phyloP scores from a whole-genome alignment of 495 filamentous ascomycete species.

The Aspergillus wentii region DNA sequence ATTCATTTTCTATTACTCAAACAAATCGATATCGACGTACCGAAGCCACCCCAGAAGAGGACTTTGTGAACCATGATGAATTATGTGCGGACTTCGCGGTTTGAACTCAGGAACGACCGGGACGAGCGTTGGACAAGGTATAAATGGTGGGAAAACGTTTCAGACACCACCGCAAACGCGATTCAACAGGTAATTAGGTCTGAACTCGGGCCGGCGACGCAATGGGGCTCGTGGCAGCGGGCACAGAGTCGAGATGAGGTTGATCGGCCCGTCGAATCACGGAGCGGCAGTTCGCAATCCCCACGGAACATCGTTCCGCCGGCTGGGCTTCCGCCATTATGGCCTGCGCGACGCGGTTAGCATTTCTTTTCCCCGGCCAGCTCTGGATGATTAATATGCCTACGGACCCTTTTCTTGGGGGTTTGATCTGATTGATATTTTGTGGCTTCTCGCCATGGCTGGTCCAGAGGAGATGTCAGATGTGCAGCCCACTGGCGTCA shows the following conservation, averaged over 20 bases:
- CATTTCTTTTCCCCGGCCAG: slow-evolving; percentile 5
- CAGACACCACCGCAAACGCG: background rate
- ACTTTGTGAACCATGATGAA: slow-evolving; percentile 66
- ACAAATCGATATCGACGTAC: slow-evolving; percentile 49
- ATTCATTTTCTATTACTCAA: no score
- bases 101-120: slow-evolving; percentile 13
- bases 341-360: slow-evolving; percentile 4
- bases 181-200: background rate
- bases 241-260: slow-evolving; percentile 26
- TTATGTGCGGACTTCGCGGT: slow-evolving; percentile 4
- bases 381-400: no score
- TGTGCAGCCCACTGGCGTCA: slow-evolving; percentile 16
- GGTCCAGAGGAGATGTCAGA: slow-evolving; percentile 32
- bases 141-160: background rate
- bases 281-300: slow-evolving; percentile 36
- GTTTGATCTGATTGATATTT: background rate
- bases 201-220: slow-evolving; percentile 6
- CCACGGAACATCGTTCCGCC: slow-evolving; percentile 22
- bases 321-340: slow-evolving; percentile 5
- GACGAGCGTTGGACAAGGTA: background rate
- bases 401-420: no score
- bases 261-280: slow-evolving; percentile 33
- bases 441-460: slow-evolving; percentile 33
- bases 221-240: slow-evolving; percentile 5
- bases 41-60: slow-evolving; percentile 96